Evolutionary conservation across 805 yeast genomes (phyloP).

Genomic region (Zygosaccharomyces lentus): DNA sequence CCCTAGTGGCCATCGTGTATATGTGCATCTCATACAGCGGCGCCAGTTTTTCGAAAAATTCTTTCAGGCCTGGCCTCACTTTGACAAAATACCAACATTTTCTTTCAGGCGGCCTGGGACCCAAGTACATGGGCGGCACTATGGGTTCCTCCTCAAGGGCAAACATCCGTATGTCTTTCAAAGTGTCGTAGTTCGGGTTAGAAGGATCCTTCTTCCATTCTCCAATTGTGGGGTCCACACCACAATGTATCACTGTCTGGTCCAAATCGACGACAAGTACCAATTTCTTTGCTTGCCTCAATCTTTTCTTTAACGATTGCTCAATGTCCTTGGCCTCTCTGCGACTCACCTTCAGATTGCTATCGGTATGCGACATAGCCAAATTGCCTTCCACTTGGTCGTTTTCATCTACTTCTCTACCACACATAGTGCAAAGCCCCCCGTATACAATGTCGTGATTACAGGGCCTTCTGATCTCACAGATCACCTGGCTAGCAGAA

Average conservation of each 20-base stretch:
- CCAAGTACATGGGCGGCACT: constrained; percentile 53
- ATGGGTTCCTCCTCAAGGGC: constrained; percentile 70
- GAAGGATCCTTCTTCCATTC: constrained; percentile 88
- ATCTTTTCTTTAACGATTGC: constrained; percentile 53
- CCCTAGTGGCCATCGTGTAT: constrained; percentile 96
- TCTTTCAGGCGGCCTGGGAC: constrained; percentile 54
- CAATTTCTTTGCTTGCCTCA: constrained; percentile 60
- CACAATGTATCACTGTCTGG: constrained; percentile 96
- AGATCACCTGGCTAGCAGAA: constrained; percentile 44
- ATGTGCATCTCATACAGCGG: constrained; percentile 83
- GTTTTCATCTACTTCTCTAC: constrained; percentile 67
- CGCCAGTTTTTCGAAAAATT: constrained; percentile 62
- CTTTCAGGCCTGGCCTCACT: constrained; percentile 77
- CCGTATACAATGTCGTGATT: constrained; percentile 91
- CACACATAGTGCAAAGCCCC: constrained; percentile 92
- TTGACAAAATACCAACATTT: constrained; percentile 90
- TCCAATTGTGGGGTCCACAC: constrained; percentile 95
- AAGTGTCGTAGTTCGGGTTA: constrained; percentile 80
- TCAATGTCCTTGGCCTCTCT: constrained; percentile 87
- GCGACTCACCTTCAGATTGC: constrained; percentile 75
- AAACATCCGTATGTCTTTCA: constrained; percentile 77
- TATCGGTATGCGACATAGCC: constrained; percentile 85
- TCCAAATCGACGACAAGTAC: constrained; percentile 94
- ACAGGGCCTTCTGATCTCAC: constrained; percentile 73
- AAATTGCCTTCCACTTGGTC: constrained; percentile 57